phyloP scores from a whole-genome alignment of 768 basidiomycete genomes.

The Boletus eberwhitei region DNA sequence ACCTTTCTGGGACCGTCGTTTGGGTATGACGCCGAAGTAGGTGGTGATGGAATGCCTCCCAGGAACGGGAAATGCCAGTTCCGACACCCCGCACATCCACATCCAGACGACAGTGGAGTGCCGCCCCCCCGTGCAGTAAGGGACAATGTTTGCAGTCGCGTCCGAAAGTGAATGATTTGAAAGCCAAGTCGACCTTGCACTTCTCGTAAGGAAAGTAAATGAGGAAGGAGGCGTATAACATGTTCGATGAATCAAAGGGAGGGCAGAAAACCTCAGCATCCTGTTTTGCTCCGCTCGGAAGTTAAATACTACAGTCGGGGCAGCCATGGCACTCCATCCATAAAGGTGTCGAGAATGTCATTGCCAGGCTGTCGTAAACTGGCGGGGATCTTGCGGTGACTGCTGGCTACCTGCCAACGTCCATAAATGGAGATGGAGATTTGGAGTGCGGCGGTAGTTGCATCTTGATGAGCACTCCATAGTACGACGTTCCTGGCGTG shows the following conservation, averaged over 20 bases:
- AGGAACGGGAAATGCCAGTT: not conserved
- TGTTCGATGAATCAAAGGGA: not conserved
- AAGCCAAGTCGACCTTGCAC: not conserved
- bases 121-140: too few relatives aligned
- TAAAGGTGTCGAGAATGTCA: not conserved
- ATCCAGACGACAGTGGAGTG: fast-evolving
- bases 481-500: not conserved
- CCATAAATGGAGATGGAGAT: fast-evolving
- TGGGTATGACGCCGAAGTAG: not conserved
- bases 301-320: not conserved
- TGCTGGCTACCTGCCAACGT: not conserved
- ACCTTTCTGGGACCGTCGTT: not conserved
- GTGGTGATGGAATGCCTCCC: not conserved
- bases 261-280: not conserved
- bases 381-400: too few relatives aligned
- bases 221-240: not conserved
- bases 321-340: not conserved
- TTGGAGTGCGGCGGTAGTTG: conserved; percentile 1
- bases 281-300: too few relatives aligned
- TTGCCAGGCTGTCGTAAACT: not conserved
- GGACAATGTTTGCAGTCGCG: too few relatives aligned
- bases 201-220: not conserved
- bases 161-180: too few relatives aligned
- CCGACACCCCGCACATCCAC: not conserved
- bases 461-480: not conserved